Percentiles rank a stretch among this genome's conserved stretches.
Conservation (phyloP, 75 land plant genomes). For the Picea glauca region DNA sequence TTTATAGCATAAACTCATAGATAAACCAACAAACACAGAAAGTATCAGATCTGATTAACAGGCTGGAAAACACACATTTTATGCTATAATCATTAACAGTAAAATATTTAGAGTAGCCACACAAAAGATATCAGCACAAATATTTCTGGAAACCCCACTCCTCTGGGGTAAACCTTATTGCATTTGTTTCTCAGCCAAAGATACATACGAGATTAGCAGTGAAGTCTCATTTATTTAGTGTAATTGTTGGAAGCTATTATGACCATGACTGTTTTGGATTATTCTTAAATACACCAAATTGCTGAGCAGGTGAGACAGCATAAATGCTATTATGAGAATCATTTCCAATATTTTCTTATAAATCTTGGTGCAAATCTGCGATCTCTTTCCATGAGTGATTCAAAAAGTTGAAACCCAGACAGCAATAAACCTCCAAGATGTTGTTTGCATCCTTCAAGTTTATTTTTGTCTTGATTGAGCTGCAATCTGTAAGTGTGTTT, state of each 20-base stretch:
- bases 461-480: not conserved
- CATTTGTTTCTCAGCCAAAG: too few species aligned
- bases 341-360: not conserved
- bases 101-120: too few species aligned
- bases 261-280: not conserved
- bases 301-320: not conserved
- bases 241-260: not conserved
- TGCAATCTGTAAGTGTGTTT: not conserved
- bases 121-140: too few species aligned
- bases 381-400: not conserved
- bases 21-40: too few species aligned
- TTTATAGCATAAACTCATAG: too few species aligned
- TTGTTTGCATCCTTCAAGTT: slow-evolving; percentile 1
- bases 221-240: not conserved
- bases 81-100: too few species aligned
- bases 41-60: too few species aligned
- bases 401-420: not conserved
- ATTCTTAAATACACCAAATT: not conserved
- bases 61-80: too few species aligned
- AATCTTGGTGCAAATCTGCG: not conserved
- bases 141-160: too few species aligned
- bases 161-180: too few species aligned
- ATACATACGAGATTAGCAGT: not conserved
- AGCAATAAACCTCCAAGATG: not conserved
- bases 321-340: not conserved